phyloP scores from a whole-genome alignment of 2,329 filamentous ascomycete genomes.

The Anthostomella pinea region DNA sequence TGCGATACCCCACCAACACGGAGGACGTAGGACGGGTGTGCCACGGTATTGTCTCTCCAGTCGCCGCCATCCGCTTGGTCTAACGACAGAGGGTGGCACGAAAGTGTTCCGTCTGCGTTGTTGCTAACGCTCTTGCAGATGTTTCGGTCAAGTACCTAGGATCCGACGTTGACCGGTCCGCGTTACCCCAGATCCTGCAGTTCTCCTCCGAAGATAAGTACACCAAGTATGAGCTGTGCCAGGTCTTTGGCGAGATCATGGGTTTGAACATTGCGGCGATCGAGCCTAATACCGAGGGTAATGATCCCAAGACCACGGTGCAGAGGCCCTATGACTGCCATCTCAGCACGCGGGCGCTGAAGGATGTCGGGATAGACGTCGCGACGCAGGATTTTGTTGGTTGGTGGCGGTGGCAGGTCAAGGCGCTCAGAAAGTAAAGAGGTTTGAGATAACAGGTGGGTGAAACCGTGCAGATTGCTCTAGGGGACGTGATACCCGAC shows the following conservation, averaged over 20 bases:
- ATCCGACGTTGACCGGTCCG: constrained; percentile 42
- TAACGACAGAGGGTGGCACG: constrained; percentile 2
- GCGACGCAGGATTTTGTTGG: constrained; percentile 70
- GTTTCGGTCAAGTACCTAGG: constrained; percentile 66
- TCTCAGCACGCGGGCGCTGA: constrained; percentile 71
- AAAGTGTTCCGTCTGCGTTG: constrained; percentile 1
- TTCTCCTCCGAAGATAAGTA: constrained; percentile 83
- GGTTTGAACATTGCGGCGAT: constrained; percentile 68
- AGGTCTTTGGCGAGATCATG: constrained; percentile 75
- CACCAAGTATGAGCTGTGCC: constrained; percentile 88
- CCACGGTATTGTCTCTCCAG: constrained; percentile 49
- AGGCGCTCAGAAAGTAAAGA: constrained; percentile 54
- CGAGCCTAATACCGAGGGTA: constrained; percentile 66
- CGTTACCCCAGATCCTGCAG: constrained; percentile 70
- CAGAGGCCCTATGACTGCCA: constrained; percentile 87
- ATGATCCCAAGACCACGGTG: constrained; percentile 67
- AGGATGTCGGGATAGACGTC: constrained; percentile 72
- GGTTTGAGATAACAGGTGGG: neutral
- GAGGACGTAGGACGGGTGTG: constrained; percentile 81
- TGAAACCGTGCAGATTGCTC: neutral
- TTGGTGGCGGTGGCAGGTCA: constrained; percentile 73
- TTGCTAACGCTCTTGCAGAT: constrained; percentile 44
- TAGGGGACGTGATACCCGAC: no score
- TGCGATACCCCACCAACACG: constrained; percentile 84
- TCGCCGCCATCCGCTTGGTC: constrained; percentile 6